Conservation (phyloP, 2,329 filamentous ascomycete genomes). For the Beauveria varroae region DNA sequence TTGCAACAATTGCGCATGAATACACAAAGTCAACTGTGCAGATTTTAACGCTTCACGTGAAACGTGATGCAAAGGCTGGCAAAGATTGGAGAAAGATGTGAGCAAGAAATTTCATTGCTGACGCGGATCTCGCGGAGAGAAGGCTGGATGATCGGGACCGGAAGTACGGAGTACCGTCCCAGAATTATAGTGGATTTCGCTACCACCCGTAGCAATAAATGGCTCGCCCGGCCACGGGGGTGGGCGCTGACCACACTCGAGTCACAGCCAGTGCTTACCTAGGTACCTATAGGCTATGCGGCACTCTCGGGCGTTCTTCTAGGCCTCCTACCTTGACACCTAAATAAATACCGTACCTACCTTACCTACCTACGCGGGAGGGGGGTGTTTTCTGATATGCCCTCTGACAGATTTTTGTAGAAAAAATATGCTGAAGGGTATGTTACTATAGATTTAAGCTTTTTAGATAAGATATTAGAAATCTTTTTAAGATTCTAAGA, state of each 20-base stretch:
- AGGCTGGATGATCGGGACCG: slow-evolving; percentile 9
- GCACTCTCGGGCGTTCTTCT: background rate
- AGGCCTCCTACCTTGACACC: background rate
- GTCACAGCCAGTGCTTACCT: background rate
- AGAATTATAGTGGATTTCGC: slow-evolving; percentile 1
- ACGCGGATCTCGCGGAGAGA: slow-evolving; percentile 11
- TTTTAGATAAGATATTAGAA: no score
- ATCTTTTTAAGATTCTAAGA: no score
- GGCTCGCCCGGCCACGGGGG: slow-evolving; percentile 2
- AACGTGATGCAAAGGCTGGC: background rate
- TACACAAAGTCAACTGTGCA: background rate
- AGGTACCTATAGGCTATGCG: no score
- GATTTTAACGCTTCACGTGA: background rate
- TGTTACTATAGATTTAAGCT: no score
- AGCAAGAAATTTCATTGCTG: slow-evolving; percentile 4
- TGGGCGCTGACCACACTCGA: background rate
- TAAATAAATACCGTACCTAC: no score
- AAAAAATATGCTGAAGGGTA: no score
- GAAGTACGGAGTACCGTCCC: slow-evolving; percentile 2
- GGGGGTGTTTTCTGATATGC: no score
- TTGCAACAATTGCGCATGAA: background rate
- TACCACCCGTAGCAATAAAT: background rate
- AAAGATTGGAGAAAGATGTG: background rate
- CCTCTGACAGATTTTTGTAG: no score
- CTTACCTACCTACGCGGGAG: no score